A percentile compares a stretch with the other conserved stretches of the same genome.
Evolutionary conservation across 441 rosid genomes (phyloP).

Genomic region (Corymbia calophylla): DNA sequence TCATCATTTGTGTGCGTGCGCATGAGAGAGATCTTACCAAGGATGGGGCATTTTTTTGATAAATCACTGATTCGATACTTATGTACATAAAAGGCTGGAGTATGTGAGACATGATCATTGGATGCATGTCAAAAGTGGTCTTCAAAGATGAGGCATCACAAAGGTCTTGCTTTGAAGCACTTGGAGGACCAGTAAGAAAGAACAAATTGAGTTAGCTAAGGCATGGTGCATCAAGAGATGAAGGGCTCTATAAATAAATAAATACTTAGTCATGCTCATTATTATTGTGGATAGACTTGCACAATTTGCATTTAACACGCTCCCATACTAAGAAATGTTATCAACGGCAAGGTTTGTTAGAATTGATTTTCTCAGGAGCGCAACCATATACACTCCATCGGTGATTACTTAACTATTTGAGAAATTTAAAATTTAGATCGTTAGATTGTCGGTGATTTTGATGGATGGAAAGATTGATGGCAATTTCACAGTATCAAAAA

Average conservation of each 20-base stretch:
- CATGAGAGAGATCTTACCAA: background rate
- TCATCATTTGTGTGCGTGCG: too few species aligned
- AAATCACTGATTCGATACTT: too few species aligned
- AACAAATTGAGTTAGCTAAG: background rate
- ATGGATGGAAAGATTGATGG: background rate
- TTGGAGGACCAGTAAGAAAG: background rate
- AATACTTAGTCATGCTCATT: background rate
- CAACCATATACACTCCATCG: background rate
- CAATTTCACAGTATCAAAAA: background rate
- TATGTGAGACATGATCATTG: too few species aligned
- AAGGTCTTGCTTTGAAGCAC: background rate
- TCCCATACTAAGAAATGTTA: background rate
- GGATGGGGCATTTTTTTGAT: too few species aligned
- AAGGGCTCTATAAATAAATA: background rate
- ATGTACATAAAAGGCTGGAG: too few species aligned
- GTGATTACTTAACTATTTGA: background rate
- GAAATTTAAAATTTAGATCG: too few species aligned
- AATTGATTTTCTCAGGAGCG: background rate
- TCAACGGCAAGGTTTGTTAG: background rate
- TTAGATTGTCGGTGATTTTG: background rate
- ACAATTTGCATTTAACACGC: background rate
- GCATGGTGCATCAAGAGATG: background rate
- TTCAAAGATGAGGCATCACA: too few species aligned
- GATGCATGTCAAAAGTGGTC: too few species aligned
- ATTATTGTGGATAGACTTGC: background rate